Evolutionary conservation across 176 grass and related monocot species (phyloP), one percentile per base, ranked within the genome.

Genomic region (Oryza officinalis): DNA sequence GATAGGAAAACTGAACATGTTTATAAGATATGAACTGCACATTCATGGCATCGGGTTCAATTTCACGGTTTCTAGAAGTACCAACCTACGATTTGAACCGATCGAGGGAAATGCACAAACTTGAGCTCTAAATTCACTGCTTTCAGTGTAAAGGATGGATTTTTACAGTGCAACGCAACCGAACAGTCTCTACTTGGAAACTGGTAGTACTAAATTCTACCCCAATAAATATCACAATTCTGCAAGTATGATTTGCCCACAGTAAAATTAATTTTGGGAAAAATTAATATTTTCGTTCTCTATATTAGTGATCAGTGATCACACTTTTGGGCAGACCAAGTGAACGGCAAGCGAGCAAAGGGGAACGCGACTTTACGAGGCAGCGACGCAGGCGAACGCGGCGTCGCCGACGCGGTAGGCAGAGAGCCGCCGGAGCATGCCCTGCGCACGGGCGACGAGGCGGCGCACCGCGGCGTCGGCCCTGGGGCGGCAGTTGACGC

Each of bases 341-440:
- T 6, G 11, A 63, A 26, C 12, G 45, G 32, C 22, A 18, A 57
- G 18, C 0, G 17, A 6, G 50, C 50, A 8, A 72, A 13, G 75
- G 18, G 67, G 12, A 69, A 1, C 9, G 59, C 17, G 26, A 63
- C 71, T 84, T 84, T 83, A 88, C 82, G 69, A 93, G 79, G 65
- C 41, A 5, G 88, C 82, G 54, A 70, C 75, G 30, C 45, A 79
- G 82, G 69, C 10, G 75, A 90, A 67, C 4, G 81, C 69, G 18
- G 78, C 67, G 79, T 90, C 71, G 10, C 92, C 83, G 65, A 93
- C 44, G 28, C 70, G 79, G 70, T 90, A 90, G 82, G 74, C 88
- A 18, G 82, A 93, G 71, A 93, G 92, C 63, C 79, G 83, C 9
- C 74, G 85, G 54, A 90, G 61, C 33, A 43, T 87, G 64, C 88